Evolutionary conservation across 2,329 filamentous ascomycete genomes (phyloP).

Genomic region (Epichloe scottii): DNA sequence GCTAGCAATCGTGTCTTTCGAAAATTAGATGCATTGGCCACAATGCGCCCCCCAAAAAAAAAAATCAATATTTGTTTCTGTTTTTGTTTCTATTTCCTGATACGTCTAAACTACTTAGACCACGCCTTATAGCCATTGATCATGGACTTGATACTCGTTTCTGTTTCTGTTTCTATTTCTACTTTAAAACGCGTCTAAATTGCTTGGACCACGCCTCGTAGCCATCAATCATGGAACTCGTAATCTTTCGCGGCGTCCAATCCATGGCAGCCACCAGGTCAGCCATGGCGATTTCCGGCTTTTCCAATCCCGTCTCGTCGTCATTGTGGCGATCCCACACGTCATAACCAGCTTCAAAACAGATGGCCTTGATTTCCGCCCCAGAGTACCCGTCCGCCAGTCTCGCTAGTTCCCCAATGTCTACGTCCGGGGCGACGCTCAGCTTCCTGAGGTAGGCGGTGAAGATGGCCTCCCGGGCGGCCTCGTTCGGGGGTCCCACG

Average conservation of each 20-base stretch:
- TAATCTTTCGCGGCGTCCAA: slow-evolving; percentile 44
- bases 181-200: slow-evolving; percentile 15
- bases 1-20: too few relatives aligned
- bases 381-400: slow-evolving; percentile 70
- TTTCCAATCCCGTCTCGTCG: slow-evolving; percentile 14
- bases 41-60: too few relatives aligned
- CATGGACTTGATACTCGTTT: slow-evolving; percentile 26
- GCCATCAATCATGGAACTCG: slow-evolving; percentile 40
- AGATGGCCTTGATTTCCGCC: slow-evolving; percentile 58
- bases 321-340: slow-evolving; percentile 27
- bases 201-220: slow-evolving; percentile 44
- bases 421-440: slow-evolving; percentile 48
- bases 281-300: slow-evolving; percentile 25
- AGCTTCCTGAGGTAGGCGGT: slow-evolving; percentile 51
- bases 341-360: slow-evolving; percentile 30
- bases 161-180: too few relatives aligned
- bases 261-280: slow-evolving; percentile 32
- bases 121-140: slow-evolving; percentile 16
- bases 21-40: too few relatives aligned
- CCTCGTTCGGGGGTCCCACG: slow-evolving; percentile 64
- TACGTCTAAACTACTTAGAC: too few relatives aligned
- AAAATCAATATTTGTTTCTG: too few relatives aligned
- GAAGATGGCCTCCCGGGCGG: slow-evolving; percentile 67
- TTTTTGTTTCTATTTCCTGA: too few relatives aligned
- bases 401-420: slow-evolving; percentile 49